Base-by-base conservation (phyloP, 305 asterid genomes). In the Fraxinus albicans region DNA sequence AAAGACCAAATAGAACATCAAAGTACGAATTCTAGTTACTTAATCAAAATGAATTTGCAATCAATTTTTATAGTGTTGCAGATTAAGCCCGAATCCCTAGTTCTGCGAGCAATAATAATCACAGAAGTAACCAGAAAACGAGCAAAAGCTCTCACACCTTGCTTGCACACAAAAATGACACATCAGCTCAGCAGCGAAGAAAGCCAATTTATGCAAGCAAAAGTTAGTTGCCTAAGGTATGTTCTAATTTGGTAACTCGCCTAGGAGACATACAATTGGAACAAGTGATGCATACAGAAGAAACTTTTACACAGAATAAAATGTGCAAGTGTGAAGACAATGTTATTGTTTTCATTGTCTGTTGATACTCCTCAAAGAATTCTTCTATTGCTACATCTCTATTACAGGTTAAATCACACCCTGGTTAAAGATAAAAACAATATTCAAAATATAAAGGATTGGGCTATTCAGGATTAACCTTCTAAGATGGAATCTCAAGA, bases 1-100 rank as follows among this genome's bases (percentile, higher is more conserved):
- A 83, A 85, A 65, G 33, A 25, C 17, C 35, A 65, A 65, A 65
- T 65, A 9, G 3, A 65, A 65, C 73, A 82, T 82, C 34, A 80
- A 38, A 82, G 55, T 8, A 82, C 25, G 67, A 65, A 74, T 15
- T n/a, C 12, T 23, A 23, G 6, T 65, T 6, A 65, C 29, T 8
- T 23, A 63, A 25, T 47, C 3, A 19, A 13, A 13, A 47, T 47
- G 1, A 47, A 42, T 38, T 38, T 38, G 44, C 44, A 38, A 38
- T 38, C 44, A 38, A 0, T 38, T 38, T 38, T 38, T 38, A 7
- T 38, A 38, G 44, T 8, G 44, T 38, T 36, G 8, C 8, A 9
- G 42, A 36, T 36, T 36, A 36, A 7, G 42, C 42, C 8, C 42
- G 8, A 36, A 36, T 36, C 42, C 42, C 42, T 36, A 36, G 42